A percentile compares a stretch with the other conserved stretches of the same genome.
phyloP scores from a whole-genome alignment of 495 filamentous ascomycete genomes.

The Trichoderma parareesei region DNA sequence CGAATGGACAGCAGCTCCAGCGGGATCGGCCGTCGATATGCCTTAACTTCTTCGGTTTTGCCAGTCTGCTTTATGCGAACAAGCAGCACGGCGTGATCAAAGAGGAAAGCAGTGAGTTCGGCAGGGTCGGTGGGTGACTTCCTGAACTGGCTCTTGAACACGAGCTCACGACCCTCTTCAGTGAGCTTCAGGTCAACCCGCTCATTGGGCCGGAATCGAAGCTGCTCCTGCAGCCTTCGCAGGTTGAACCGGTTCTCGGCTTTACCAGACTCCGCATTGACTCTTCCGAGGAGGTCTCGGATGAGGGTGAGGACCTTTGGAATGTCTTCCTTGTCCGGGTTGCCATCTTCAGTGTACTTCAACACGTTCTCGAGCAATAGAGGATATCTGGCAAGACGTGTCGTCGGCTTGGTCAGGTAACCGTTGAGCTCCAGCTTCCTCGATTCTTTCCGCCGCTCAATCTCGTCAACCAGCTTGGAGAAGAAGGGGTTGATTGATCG shows the following conservation, averaged over 20 bases:
- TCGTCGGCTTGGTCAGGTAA: slow-evolving; percentile 97
- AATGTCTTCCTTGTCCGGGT: slow-evolving; percentile 82
- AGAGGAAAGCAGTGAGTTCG: slow-evolving; percentile 88
- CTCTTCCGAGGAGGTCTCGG: slow-evolving; percentile 74
- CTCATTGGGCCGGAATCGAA: slow-evolving; percentile 80
- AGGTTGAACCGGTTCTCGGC: slow-evolving; percentile 98
- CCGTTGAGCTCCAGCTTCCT: slow-evolving; percentile 96
- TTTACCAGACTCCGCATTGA: slow-evolving; percentile 93
- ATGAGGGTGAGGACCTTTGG: slow-evolving; percentile 80
- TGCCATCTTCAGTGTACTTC: slow-evolving; percentile 81
- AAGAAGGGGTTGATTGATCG: slow-evolving; percentile 79
- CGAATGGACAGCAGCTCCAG: slow-evolving; percentile 87
- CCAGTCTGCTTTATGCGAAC: slow-evolving; percentile 83
- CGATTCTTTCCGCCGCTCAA: slow-evolving; percentile 91
- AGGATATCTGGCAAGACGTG: slow-evolving; percentile 89
- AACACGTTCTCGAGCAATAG: slow-evolving; percentile 84
- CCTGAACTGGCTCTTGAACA: slow-evolving; percentile 88
- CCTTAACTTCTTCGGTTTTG: slow-evolving; percentile 88
- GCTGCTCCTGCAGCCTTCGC: slow-evolving; percentile 76
- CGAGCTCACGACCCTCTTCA: slow-evolving; percentile 83
- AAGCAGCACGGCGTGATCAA: slow-evolving; percentile 90
- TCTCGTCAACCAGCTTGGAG: slow-evolving; percentile 90
- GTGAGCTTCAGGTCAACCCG: slow-evolving; percentile 91
- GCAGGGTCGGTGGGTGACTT: slow-evolving; percentile 80
- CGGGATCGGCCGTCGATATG: slow-evolving; percentile 92